Percentiles rank a stretch among this genome's conserved stretches.
Evolutionary conservation across 2,329 filamentous ascomycete species (phyloP).

Genomic region (Penicillium expansum): DNA sequence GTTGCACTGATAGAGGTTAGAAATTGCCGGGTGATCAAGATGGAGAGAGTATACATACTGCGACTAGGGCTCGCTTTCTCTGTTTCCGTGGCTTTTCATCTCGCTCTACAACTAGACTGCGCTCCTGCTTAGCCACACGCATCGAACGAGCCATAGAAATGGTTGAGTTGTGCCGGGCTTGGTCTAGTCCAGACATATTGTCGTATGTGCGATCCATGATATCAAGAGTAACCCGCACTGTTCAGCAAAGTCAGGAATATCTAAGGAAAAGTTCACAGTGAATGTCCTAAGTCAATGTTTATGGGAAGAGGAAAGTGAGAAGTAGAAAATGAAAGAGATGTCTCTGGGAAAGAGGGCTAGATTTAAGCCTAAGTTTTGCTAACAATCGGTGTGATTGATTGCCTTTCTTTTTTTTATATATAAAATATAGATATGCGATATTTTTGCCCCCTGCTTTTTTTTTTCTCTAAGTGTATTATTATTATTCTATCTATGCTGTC

Average conservation of each 20-base stretch:
- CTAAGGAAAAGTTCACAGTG: constrained; percentile 4
- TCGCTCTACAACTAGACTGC: constrained; percentile 26
- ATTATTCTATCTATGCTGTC: background rate
- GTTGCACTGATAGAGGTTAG: constrained; percentile 61
- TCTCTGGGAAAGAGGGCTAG: constrained; percentile 31
- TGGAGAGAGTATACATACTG: constrained; percentile 37
- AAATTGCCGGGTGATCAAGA: background rate
- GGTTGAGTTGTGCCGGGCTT: constrained; percentile 21
- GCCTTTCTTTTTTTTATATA: constrained; percentile 2
- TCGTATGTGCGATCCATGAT: constrained; percentile 9
- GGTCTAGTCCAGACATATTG: constrained; percentile 5
- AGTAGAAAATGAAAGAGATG: constrained; percentile 22
- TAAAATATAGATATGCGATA: background rate
- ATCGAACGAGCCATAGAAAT: constrained; percentile 27
- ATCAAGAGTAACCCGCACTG: too few species aligned
- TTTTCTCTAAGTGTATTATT: background rate
- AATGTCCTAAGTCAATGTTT: constrained; percentile 8
- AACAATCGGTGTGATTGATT: constrained; percentile 28
- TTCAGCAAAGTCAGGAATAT: constrained; percentile 3
- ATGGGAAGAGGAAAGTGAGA: constrained; percentile 16
- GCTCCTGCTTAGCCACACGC: constrained; percentile 28
- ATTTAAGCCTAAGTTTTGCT: constrained; percentile 36
- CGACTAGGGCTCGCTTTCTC: constrained; percentile 54
- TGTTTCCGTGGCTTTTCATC: constrained; percentile 41
- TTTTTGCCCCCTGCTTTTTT: background rate